These are phyloP conservation scores for Metschnikowia anglica DNA, from an alignment of 805 yeast species.

Conservation along the genomic window DNA sequence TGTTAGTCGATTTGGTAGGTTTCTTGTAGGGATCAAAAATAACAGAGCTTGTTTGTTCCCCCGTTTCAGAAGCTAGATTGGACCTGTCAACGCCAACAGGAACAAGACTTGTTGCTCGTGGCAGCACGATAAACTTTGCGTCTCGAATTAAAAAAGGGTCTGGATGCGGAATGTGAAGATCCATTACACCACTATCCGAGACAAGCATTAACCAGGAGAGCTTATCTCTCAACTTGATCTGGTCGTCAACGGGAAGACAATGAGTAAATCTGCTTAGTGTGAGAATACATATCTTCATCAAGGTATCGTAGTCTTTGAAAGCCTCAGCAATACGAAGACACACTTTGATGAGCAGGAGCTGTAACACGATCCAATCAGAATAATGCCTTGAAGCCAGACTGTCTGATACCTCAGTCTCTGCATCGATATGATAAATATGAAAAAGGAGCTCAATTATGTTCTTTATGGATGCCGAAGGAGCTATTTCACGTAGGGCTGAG, in stretches of 20 bases:
- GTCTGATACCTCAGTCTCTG: conserved; percentile 30
- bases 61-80: not conserved
- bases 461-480: conserved; percentile 24
- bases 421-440: conserved; percentile 52
- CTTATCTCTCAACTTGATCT: conserved; percentile 40
- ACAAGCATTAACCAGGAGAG: conserved; percentile 25
- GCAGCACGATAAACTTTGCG: conserved; percentile 31
- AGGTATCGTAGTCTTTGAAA: conserved; percentile 41
- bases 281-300: conserved; percentile 49
- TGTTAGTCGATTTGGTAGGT: conserved; percentile 38
- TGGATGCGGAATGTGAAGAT: conserved; percentile 54
- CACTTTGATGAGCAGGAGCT: conserved; percentile 52
- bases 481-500: conserved; percentile 2
- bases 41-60: conserved; percentile 10
- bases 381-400: conserved; percentile 24
- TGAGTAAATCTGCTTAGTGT: conserved; percentile 56
- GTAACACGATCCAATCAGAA: conserved; percentile 54
- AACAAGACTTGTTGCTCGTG: conserved; percentile 6
- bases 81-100: conserved; percentile 6
- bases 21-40: conserved; percentile 54
- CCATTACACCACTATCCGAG: conserved; percentile 26
- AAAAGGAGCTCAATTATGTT: conserved; percentile 50
- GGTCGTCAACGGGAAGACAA: conserved; percentile 59
- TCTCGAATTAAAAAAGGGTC: conserved; percentile 66
- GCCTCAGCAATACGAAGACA: conserved; percentile 55